These are phyloP conservation scores for Kalmanozyma brasiliensis DNA, from an alignment of 1,284 basidiomycete species.

Conservation along the genomic window DNA sequence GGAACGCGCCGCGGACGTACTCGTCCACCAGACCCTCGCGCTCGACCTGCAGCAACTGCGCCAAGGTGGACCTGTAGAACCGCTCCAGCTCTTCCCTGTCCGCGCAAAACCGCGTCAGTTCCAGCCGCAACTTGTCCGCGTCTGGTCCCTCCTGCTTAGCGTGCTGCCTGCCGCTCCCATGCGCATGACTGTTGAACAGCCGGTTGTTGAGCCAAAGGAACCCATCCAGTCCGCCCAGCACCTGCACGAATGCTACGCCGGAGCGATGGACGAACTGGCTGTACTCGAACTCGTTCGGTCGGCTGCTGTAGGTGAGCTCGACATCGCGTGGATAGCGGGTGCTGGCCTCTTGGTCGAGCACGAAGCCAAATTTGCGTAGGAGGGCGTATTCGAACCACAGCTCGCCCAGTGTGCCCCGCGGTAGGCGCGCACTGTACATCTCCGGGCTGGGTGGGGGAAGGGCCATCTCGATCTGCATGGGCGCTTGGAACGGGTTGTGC, in stretches of 20 bases:
- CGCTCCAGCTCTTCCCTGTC: slow-evolving; percentile 45
- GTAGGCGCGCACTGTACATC: slow-evolving; percentile 45
- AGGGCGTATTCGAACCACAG: slow-evolving; percentile 65
- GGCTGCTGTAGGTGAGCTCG: slow-evolving; percentile 59
- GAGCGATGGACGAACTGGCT: slow-evolving; percentile 64
- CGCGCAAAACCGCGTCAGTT: slow-evolving; percentile 56
- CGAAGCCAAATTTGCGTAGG: slow-evolving; percentile 61
- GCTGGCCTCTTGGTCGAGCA: slow-evolving; percentile 66
- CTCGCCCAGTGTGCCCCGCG: slow-evolving; percentile 44
- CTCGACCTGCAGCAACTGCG: slow-evolving; percentile 36
- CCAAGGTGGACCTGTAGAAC: slow-evolving; percentile 54
- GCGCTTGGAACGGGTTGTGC: slow-evolving; percentile 66
- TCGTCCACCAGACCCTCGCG: slow-evolving; percentile 18
- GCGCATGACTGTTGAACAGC: slow-evolving; percentile 54
- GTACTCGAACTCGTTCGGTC: slow-evolving; percentile 64
- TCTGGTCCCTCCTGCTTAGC: slow-evolving; percentile 19
- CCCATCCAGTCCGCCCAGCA: slow-evolving; percentile 60
- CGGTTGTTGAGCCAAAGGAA: slow-evolving; percentile 67
- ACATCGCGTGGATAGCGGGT: slow-evolving; percentile 52
- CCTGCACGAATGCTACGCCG: slow-evolving; percentile 66
- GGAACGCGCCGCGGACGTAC: slow-evolving; percentile 11
- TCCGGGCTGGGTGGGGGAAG: slow-evolving; percentile 57
- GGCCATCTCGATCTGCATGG: slow-evolving; percentile 61
- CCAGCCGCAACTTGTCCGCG: slow-evolving; percentile 49
- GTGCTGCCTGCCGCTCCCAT: neutral